Evolutionary conservation across 176 grass and related monocot genomes (phyloP).

Genomic region (Avena eriantha): DNA sequence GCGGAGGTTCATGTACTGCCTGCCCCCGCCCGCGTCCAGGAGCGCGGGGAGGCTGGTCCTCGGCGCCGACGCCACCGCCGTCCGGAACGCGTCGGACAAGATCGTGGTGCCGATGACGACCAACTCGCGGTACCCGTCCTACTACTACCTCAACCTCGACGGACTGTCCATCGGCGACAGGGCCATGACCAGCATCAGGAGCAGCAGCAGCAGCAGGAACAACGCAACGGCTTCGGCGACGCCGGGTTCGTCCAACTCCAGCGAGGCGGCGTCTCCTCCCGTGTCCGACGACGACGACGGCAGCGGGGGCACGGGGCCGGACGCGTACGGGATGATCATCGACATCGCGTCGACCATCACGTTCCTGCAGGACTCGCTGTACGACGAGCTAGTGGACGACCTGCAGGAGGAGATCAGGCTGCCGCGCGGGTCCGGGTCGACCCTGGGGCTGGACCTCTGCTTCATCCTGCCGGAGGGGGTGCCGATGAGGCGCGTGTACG

Average conservation of each 20-base stretch:
- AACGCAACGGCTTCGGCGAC: neutral
- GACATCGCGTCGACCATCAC: conserved; percentile 66
- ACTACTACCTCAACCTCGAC: conserved; percentile 64
- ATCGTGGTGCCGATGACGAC: conserved; percentile 38
- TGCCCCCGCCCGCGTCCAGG: conserved; percentile 39
- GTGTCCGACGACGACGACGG: neutral
- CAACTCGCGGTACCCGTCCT: conserved; percentile 41
- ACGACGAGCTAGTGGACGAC: conserved; percentile 52
- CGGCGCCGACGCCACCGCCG: conserved; percentile 29
- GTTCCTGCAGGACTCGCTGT: conserved; percentile 58
- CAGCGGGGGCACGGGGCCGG: neutral
- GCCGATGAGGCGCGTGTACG: conserved; percentile 53
- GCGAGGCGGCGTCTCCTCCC: neutral
- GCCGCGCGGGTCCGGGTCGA: conserved; percentile 49
- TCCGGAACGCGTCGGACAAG: conserved; percentile 36
- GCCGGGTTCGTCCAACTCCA: neutral
- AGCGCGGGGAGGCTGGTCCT: conserved; percentile 46
- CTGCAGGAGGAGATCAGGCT: conserved; percentile 63
- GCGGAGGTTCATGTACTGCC: conserved; percentile 68
- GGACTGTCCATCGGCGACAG: conserved; percentile 53
- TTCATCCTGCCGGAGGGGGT: conserved; percentile 54
- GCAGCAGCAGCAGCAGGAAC: neutral
- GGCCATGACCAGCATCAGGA: neutral
- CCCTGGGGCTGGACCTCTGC: conserved; percentile 63
- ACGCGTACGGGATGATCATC: conserved; percentile 61